Evolutionary conservation across 495 filamentous ascomycete genomes (phyloP).

Genomic region (Penicillium tannophilum): DNA sequence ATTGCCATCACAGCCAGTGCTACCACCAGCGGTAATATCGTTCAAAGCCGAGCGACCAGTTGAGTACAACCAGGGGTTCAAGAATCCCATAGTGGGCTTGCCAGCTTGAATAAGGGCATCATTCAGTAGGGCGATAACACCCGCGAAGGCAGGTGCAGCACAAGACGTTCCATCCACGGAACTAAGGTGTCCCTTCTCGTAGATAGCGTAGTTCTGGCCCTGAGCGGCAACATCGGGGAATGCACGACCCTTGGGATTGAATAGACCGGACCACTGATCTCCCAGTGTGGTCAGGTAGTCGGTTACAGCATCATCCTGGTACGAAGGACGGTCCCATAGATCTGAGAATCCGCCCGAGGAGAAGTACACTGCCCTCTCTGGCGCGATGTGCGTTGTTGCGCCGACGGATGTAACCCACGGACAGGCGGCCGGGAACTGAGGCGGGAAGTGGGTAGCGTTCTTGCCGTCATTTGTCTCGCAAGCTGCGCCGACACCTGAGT

Average conservation of each 20-base stretch:
- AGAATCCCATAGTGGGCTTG: slow-evolving; percentile 63
- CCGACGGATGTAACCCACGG: slow-evolving; percentile 76
- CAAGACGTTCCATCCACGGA: slow-evolving; percentile 66
- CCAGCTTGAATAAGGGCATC: slow-evolving; percentile 60
- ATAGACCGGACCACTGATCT: slow-evolving; percentile 47
- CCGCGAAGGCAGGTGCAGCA: slow-evolving; percentile 63
- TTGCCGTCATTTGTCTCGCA: slow-evolving; percentile 69
- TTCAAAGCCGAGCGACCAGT: slow-evolving; percentile 55
- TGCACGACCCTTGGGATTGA: slow-evolving; percentile 65
- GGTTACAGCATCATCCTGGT: slow-evolving; percentile 60
- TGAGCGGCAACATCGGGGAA: slow-evolving; percentile 77
- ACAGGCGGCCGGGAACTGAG: slow-evolving; percentile 71
- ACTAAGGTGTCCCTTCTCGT: slow-evolving; percentile 52
- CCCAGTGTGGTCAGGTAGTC: slow-evolving; percentile 57
- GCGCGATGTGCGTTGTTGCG: slow-evolving; percentile 58
- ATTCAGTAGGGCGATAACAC: slow-evolving; percentile 67
- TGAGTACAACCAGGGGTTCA: slow-evolving; percentile 75
- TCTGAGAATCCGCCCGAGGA: slow-evolving; percentile 72
- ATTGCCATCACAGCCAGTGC: slow-evolving; percentile 59
- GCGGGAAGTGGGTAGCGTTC: slow-evolving; percentile 65
- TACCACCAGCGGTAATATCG: slow-evolving; percentile 63
- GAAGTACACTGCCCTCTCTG: slow-evolving; percentile 59
- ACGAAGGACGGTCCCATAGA: slow-evolving; percentile 61
- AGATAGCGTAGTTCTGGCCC: slow-evolving; percentile 52
- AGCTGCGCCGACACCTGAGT: slow-evolving; percentile 67